phyloP scores from a whole-genome alignment of 2,329 filamentous ascomycete species.

The Alternaria longipes region DNA sequence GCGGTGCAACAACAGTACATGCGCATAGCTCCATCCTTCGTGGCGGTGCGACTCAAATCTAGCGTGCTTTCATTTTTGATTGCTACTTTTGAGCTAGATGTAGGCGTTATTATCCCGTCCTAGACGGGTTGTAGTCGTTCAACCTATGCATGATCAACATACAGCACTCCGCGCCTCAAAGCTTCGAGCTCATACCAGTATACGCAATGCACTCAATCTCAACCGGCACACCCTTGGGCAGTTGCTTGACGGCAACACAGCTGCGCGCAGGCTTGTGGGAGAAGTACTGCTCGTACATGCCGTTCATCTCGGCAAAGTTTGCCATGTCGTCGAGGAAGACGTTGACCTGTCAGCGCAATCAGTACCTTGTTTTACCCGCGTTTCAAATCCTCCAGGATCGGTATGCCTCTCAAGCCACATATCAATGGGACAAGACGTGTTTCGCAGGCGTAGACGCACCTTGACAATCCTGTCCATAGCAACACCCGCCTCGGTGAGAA shows the following conservation, averaged over 20 bases:
- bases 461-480: slow-evolving; percentile 84
- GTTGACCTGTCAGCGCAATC: slow-evolving; percentile 40
- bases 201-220: slow-evolving; percentile 90
- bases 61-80: no score
- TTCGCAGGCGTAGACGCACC: slow-evolving; percentile 27
- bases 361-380: no score
- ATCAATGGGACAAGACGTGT: no score
- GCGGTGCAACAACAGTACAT: no score
- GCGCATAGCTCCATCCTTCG: no score
- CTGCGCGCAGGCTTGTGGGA: slow-evolving; percentile 84
- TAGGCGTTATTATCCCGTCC: no score
- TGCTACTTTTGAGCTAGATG: no score
- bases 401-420: no score
- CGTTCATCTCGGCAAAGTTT: slow-evolving; percentile 87
- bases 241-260: slow-evolving; percentile 88
- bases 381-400: no score
- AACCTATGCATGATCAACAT: slow-evolving; percentile 28
- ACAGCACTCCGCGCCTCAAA: slow-evolving; percentile 20
- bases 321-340: slow-evolving; percentile 94
- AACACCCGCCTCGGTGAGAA: slow-evolving; percentile 83
- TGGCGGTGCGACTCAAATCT: no score
- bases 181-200: slow-evolving; percentile 40
- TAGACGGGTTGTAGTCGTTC: background rate
- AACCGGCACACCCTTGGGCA: slow-evolving; percentile 85
- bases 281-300: slow-evolving; percentile 84